Percentiles rank a stretch among this genome's conserved stretches.
Evolutionary conservation across 2,329 filamentous ascomycete species (phyloP).

Genomic region (Colletotrichum sp.): DNA sequence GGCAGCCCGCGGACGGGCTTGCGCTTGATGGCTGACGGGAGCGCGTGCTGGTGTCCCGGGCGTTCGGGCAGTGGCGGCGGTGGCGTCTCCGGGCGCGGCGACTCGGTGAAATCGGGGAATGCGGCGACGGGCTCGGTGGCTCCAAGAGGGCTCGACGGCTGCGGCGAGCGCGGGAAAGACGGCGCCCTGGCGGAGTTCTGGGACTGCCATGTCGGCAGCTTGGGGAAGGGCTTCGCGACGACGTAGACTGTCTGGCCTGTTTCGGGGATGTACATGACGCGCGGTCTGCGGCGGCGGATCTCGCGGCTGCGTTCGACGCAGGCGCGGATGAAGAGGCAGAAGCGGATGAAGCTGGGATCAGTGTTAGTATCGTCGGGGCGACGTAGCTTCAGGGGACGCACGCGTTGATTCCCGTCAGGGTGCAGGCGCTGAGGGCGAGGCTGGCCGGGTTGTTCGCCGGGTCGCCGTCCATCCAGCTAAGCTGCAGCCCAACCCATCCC

Average conservation of each 20-base stretch:
- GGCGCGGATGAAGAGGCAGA: conserved; percentile 30
- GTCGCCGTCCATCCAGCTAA: not conserved
- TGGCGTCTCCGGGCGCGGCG: not conserved
- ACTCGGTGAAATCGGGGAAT: not conserved
- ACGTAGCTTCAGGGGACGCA: not conserved
- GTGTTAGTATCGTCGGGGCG: not conserved
- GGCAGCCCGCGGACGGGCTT: not conserved
- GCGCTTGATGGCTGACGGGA: not conserved
- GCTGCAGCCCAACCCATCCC: not conserved
- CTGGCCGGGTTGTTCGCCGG: not conserved
- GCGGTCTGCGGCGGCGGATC: conserved; percentile 18
- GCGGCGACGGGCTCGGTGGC: not conserved
- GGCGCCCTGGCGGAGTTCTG: not conserved
- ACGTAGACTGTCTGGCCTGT: conserved; percentile 26
- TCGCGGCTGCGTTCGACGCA: conserved; percentile 26
- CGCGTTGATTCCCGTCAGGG: not conserved
- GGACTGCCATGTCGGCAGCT: not conserved
- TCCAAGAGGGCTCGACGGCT: not conserved
- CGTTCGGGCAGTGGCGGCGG: not conserved
- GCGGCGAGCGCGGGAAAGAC: not conserved
- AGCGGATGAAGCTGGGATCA: conserved; percentile 22
- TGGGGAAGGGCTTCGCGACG: conserved; percentile 21
- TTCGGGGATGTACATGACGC: conserved; percentile 26
- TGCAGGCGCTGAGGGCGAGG: not conserved
- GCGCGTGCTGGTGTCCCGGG: not conserved